Evolutionary conservation across 2,329 filamentous ascomycete species (phyloP), one percentile per base, ranked within the genome.

Genomic region (Colletotrichum abscissum): DNA sequence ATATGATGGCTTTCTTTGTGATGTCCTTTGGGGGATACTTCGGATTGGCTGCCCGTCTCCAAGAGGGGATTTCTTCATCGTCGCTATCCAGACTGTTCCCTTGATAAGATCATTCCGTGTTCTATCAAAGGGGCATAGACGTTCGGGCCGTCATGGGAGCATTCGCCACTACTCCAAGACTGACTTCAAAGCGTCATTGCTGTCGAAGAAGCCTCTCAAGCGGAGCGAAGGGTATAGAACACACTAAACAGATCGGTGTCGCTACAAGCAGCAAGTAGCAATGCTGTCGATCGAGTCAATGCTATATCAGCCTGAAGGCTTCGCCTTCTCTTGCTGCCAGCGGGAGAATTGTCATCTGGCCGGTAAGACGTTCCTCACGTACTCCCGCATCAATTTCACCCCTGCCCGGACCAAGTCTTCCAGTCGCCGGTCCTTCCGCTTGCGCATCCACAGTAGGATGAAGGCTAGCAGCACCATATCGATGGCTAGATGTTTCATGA

Each of bases 331-430:
- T 16, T 14, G 42, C 14, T 16, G 33, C 46, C 55, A 19, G 26
- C 57, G 12, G 28, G 5, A n/a, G 52, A 46, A 33, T 33, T 33
- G 73, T 88, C 85, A 90, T 80, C 89, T 85, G 3, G 89, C 86
- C 8, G 91, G 91, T 26, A 93, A 78, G 30, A 92, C 79, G 59
- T 87, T 90, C 67, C 90, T 84, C 26, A 87, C 83, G 76, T 92
- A 92, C 78, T 92, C 91, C 68, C 90, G 83, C 19, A 84, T 81
- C 56, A 92, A 82, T 73, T 81, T 85, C 11, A 95, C 79, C 16
- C 91, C 85, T 1, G 92, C 90, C 59, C 93, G 86, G 4, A 95
- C 89, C n/a, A 94, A 86, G 75, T 94, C 93, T 79, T 96, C 93
- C 1, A 95, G 81, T 72, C 93, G 86, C 59, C 89, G 85, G 78